Percentiles rank a stretch among this genome's conserved stretches.
These are phyloP conservation scores for Hyparrhenia diplandra DNA, from an alignment of 176 grass and related monocot genomes.

Conservation along the genomic window DNA sequence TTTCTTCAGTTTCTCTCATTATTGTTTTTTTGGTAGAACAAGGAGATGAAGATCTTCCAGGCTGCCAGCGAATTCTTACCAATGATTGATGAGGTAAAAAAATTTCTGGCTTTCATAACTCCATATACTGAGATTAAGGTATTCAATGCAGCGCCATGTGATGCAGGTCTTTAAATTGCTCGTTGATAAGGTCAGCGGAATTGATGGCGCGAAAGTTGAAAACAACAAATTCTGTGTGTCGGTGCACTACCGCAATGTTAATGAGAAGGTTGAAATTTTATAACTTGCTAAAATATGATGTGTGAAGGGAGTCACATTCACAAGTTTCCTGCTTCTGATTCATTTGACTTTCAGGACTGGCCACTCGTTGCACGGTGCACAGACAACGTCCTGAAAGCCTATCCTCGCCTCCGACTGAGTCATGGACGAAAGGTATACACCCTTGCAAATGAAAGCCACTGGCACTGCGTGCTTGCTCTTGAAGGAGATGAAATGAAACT, in stretches of 20 bases:
- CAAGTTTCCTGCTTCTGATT: not conserved
- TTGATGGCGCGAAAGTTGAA: conserved; percentile 55
- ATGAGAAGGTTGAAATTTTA: conserved; percentile 37
- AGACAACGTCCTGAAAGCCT: conserved; percentile 28
- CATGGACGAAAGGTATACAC: conserved; percentile 51
- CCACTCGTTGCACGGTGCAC: conserved; percentile 27
- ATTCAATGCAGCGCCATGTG: not conserved
- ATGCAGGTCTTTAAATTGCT: conserved; percentile 65
- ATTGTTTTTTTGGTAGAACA: conserved; percentile 23
- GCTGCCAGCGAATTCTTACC: conserved; percentile 63
- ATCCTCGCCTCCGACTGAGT: conserved; percentile 33
- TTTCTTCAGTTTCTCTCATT: not conserved
- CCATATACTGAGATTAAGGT: not conserved
- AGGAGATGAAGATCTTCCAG: conserved; percentile 60
- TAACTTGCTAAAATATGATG: not conserved
- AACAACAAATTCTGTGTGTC: conserved; percentile 73
- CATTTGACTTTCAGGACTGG: conserved; percentile 40
- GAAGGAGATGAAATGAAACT: not conserved
- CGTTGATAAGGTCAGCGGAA: conserved; percentile 41
- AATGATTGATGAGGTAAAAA: conserved; percentile 60
- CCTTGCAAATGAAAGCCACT: not conserved
- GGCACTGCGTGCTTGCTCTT: not conserved
- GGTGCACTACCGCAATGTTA: conserved; percentile 75
- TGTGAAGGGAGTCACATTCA: not conserved
- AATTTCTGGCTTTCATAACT: not conserved